Evolutionary conservation across 495 filamentous ascomycete species (phyloP).

Genomic region (Penicillium fimorum): DNA sequence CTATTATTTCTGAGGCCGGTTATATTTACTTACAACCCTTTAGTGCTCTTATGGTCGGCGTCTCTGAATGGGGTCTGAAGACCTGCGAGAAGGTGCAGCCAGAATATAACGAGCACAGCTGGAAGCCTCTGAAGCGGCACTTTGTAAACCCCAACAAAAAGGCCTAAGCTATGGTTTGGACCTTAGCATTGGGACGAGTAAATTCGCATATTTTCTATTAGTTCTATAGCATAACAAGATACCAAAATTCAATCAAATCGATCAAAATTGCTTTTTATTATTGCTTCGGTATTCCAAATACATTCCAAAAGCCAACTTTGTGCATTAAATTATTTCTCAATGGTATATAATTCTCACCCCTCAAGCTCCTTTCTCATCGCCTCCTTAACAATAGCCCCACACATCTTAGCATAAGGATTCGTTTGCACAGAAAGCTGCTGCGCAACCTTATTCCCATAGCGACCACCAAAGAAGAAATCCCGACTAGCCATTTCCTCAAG

Average conservation of each 20-base stretch:
- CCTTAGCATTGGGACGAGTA: neutral
- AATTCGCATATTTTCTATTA: constrained; percentile 9
- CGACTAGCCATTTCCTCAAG: constrained; percentile 71
- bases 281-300: neutral
- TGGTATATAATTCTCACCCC: constrained; percentile 13
- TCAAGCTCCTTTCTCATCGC: constrained; percentile 73
- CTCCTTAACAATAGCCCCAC: constrained; percentile 82
- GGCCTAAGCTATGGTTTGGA: neutral
- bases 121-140: constrained; percentile 73
- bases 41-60: constrained; percentile 81
- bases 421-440: constrained; percentile 73
- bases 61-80: constrained; percentile 87
- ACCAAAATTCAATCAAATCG: neutral
- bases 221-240: constrained; percentile 1
- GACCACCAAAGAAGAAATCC: constrained; percentile 72
- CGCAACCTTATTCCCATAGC: constrained; percentile 76
- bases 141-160: constrained; percentile 63
- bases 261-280: neutral
- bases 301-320: neutral
- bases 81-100: constrained; percentile 81
- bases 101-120: constrained; percentile 81
- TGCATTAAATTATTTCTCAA: neutral
- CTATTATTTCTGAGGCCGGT: neutral
- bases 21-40: neutral
- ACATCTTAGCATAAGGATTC: constrained; percentile 87